These are phyloP conservation scores for Amniculicola lignicola DNA, from an alignment of 495 filamentous ascomycete genomes.

Conservation along the genomic window DNA sequence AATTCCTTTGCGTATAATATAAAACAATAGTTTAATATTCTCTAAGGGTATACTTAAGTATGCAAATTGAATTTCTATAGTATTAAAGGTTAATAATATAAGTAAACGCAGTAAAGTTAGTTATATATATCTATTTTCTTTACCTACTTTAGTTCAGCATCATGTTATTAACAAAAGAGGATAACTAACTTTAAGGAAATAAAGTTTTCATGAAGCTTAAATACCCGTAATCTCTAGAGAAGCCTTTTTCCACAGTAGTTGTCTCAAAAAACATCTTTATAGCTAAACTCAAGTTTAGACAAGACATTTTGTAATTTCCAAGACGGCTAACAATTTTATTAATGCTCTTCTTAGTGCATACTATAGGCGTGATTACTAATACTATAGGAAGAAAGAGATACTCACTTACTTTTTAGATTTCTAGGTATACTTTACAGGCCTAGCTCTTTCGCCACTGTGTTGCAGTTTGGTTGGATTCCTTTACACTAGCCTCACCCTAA, in stretches of 20 bases:
- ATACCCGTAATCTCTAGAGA: not conserved
- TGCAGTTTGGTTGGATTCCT: not conserved
- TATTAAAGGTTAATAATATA: not conserved
- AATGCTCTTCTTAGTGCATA: not conserved
- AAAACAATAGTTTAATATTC: not conserved
- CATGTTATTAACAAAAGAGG: not conserved
- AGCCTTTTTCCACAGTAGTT: conserved; percentile 1
- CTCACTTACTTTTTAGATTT: not conserved
- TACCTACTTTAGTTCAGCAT: not conserved
- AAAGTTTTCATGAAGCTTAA: not conserved
- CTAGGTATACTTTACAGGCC: not conserved
- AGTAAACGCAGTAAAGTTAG: not conserved
- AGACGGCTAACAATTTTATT: not conserved
- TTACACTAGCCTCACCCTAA: not conserved
- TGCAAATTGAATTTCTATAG: not conserved
- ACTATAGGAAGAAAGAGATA: not conserved
- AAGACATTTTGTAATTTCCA: not conserved
- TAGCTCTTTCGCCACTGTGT: not conserved
- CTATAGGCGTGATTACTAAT: not conserved
- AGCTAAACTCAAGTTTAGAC: not conserved
- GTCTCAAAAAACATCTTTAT: not conserved
- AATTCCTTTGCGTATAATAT: not conserved
- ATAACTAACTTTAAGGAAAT: not conserved
- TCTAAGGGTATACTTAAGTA: conserved; percentile 1
- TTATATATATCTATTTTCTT: not conserved